These are phyloP conservation scores for Clarireedia monteithiana DNA, from an alignment of 2,329 filamentous ascomycete species.

Conservation along the genomic window DNA sequence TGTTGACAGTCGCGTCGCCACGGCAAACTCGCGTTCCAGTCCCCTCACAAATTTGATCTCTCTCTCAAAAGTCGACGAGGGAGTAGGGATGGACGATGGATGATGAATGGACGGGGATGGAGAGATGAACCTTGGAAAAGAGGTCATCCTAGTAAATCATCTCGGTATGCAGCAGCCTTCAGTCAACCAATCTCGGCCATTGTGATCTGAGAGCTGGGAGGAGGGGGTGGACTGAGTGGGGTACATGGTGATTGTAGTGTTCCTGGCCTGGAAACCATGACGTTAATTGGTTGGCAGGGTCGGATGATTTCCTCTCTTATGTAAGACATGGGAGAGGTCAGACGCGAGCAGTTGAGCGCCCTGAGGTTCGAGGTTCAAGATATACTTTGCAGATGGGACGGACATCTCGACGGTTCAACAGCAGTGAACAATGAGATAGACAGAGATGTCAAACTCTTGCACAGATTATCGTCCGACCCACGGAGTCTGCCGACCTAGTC, in stretches of 20 bases:
- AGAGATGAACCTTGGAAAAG: background rate
- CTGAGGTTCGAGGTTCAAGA: too few species aligned
- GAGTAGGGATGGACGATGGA: too few species aligned
- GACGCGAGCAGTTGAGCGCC: too few species aligned
- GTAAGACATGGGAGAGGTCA: background rate
- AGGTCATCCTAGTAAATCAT: background rate
- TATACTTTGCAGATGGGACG: too few species aligned
- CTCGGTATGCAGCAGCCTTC: background rate
- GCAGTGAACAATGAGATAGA: too few species aligned
- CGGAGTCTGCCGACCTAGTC: too few species aligned
- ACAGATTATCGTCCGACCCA: too few species aligned
- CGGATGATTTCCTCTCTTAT: background rate
- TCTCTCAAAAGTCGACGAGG: background rate
- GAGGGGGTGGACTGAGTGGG: background rate
- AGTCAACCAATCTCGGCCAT: background rate
- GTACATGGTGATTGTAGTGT: background rate
- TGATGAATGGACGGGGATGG: too few species aligned
- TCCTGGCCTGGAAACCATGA: background rate
- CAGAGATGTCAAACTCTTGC: too few species aligned
- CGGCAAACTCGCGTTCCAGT: background rate
- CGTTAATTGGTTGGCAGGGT: background rate
- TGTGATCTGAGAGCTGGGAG: too few species aligned
- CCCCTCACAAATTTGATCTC: too few species aligned
- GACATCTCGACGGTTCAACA: too few species aligned
- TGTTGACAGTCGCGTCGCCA: slow-evolving; percentile 7